Conservation (phyloP, 225 moss, liverwort and hornwort species). For the Climacium dendroides region DNA sequence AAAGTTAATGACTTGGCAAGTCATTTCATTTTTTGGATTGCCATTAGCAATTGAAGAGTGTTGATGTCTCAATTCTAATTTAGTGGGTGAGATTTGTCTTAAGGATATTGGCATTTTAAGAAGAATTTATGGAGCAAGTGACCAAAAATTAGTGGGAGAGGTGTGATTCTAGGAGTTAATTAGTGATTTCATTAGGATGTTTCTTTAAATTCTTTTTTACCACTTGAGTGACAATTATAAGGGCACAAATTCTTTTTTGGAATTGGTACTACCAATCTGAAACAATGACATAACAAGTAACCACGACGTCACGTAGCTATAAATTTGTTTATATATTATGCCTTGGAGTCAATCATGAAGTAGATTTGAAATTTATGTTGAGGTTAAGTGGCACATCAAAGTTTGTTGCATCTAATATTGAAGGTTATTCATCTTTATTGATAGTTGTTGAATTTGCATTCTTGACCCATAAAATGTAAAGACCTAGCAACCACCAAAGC, state of each 20-base stretch:
- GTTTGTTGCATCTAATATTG: not conserved
- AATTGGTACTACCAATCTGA: not conserved
- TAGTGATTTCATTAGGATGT: not conserved
- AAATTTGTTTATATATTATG: not conserved
- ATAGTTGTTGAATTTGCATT: not conserved
- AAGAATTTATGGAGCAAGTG: not conserved
- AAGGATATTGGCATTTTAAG: not conserved
- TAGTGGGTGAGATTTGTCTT: not conserved
- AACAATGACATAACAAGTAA: not conserved
- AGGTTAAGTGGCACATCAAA: not conserved
- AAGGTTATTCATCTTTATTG: not conserved
- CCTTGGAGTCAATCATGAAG: not conserved
- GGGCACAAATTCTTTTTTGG: not conserved
- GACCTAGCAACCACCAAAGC: not conserved
- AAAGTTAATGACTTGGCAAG: not conserved
- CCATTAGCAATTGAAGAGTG: not conserved
- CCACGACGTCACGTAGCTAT: not conserved
- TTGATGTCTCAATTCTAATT: not conserved
- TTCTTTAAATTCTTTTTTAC: not conserved
- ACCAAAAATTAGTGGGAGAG: not conserved
- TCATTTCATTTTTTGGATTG: not conserved
- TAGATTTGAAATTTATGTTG: not conserved
- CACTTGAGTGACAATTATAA: not conserved
- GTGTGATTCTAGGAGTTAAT: not conserved
- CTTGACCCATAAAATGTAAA: not conserved